Evolutionary conservation across 1,284 basidiomycete genomes (phyloP), one percentile per base, ranked within the genome.

Genomic region (Stereum hirsutum): DNA sequence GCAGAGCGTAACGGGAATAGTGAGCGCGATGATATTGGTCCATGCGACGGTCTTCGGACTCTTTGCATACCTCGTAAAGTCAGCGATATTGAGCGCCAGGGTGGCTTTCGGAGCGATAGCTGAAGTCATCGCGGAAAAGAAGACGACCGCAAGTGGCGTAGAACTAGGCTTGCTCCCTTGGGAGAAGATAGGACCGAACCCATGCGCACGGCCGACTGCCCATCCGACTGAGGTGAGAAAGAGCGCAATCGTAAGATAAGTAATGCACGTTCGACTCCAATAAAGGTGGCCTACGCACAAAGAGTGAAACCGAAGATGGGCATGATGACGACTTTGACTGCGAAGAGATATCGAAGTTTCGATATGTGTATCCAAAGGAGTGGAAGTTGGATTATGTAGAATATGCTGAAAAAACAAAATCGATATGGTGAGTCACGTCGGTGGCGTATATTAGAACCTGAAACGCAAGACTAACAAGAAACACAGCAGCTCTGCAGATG

Each of bases 341-440:
- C 33, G 17, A 35, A 35, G 8, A 35, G 33, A 20, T 35, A 35
- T 4, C 33, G 33, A 4, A 35, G 17, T 20, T 35, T 35, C 6
- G 33, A 35, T n/a, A 35, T 35, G 33, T 35, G 33, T n/a, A 35
- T 35, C 33, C 33, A 35, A n/a, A 35, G 15, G 10, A 35, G 17
- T 17, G 33, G 33, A n/a, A 35, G 33, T 20, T 35, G 33, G 3
- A 35, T 35, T 5, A 35, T 35, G 21, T 35, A 35, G 33, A 35
- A 35, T 4, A 35, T 35, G 15, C 33, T 35, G 33, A 4, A 20
- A 15, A 10, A 17, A 19, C 15, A 35, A 19, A 30, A 8, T n/a
- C 8, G 28, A 8, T n/a, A 8, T n/a, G n/a, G 28, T n/a, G 8
- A 30, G 28, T 30, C 28, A 8, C n/a, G n/a, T n/a, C 10, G 28